Evolutionary conservation across 768 basidiomycete species (phyloP).

Genomic region (Lentinus brumalis): DNA sequence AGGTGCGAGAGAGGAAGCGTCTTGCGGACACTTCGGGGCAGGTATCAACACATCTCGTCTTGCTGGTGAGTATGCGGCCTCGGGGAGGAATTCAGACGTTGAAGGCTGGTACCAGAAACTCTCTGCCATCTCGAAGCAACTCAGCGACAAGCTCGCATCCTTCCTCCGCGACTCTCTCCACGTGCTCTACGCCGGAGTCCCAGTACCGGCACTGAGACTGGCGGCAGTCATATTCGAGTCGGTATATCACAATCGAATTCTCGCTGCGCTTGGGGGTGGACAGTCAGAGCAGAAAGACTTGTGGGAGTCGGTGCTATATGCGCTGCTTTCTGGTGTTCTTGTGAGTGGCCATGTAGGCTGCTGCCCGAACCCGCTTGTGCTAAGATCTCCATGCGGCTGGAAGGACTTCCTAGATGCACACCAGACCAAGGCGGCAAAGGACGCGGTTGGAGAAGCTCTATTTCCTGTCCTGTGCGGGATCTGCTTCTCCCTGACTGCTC

Average conservation of each 20-base stretch:
- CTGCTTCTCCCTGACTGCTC: slow-evolving; percentile 34
- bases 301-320: slow-evolving; percentile 51
- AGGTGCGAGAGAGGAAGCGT: slow-evolving; percentile 30
- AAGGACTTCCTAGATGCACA: slow-evolving; percentile 35
- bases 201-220: slow-evolving; percentile 42
- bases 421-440: slow-evolving; percentile 24
- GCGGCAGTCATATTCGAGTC: slow-evolving; percentile 42
- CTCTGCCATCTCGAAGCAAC: slow-evolving; percentile 38
- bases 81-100: neutral
- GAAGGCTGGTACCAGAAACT: slow-evolving; percentile 36
- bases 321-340: slow-evolving; percentile 55
- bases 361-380: neutral
- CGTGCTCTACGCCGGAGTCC: slow-evolving; percentile 46
- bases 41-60: slow-evolving; percentile 42
- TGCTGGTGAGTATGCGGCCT: slow-evolving; percentile 40
- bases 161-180: slow-evolving; percentile 46
- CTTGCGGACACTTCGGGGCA: slow-evolving; percentile 40
- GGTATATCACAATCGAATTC: slow-evolving; percentile 42
- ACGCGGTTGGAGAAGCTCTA: slow-evolving; percentile 29
- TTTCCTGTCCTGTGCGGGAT: slow-evolving; percentile 39
- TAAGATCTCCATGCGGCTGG: neutral
- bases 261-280: slow-evolving; percentile 26
- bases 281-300: slow-evolving; percentile 23
- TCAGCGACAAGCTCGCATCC: slow-evolving; percentile 39
- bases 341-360: slow-evolving; percentile 31